A percentile compares a stretch with the other conserved stretches of the same genome.
These are phyloP conservation scores for Cadophora malorum DNA, from an alignment of 2,329 filamentous ascomycete species.

Conservation along the genomic window DNA sequence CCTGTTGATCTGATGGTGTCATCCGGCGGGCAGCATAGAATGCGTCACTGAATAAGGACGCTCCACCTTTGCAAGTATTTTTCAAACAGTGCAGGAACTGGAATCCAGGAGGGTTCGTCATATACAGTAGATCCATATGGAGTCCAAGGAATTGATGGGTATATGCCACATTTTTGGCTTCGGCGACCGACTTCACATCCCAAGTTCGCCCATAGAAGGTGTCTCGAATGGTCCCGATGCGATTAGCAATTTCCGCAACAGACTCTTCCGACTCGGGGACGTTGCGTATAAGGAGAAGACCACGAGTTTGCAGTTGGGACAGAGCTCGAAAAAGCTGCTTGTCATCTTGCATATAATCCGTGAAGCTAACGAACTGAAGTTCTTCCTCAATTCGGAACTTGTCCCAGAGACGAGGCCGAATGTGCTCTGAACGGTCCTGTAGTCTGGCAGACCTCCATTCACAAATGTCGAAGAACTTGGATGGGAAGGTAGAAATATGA, in stretches of 20 bases:
- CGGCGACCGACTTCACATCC: slow-evolving; percentile 82
- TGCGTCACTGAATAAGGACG: slow-evolving; percentile 85
- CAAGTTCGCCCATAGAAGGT: slow-evolving; percentile 93
- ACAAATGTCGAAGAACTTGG: slow-evolving; percentile 27
- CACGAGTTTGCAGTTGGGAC: slow-evolving; percentile 66
- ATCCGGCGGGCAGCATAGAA: slow-evolving; percentile 62
- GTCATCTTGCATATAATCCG: slow-evolving; percentile 71
- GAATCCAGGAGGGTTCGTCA: slow-evolving; percentile 76
- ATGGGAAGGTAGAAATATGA: slow-evolving; percentile 40
- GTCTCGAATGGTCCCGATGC: slow-evolving; percentile 79
- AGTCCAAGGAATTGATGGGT: slow-evolving; percentile 82
- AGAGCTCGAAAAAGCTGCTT: slow-evolving; percentile 66
- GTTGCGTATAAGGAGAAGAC: slow-evolving; percentile 77
- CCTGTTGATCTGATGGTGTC: slow-evolving; percentile 40
- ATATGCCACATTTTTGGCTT: slow-evolving; percentile 92
- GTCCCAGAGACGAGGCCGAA: slow-evolving; percentile 49
- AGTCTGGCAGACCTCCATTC: background rate
- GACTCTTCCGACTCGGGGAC: slow-evolving; percentile 72
- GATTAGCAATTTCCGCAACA: slow-evolving; percentile 71
- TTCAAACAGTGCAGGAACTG: slow-evolving; percentile 90
- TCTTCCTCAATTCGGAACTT: slow-evolving; percentile 52
- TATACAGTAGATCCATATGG: slow-evolving; percentile 94
- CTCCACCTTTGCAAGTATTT: slow-evolving; percentile 80
- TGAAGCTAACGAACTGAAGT: slow-evolving; percentile 69
- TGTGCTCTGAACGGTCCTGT: slow-evolving; percentile 16